These are phyloP conservation scores for Alternaria conjuncta DNA, from an alignment of 2,329 filamentous ascomycete genomes.

Conservation along the genomic window DNA sequence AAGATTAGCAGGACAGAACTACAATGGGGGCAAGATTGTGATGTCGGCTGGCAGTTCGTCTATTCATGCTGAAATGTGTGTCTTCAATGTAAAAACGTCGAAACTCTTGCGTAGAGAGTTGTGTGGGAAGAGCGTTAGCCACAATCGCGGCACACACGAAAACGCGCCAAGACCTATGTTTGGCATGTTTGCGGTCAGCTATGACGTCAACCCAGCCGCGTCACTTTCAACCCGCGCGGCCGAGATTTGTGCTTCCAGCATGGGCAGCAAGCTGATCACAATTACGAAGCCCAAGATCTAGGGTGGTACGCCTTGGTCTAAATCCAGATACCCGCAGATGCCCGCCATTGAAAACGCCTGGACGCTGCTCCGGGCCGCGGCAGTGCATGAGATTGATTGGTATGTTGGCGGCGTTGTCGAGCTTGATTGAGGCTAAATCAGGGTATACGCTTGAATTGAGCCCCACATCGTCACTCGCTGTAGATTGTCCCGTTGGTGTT, in stretches of 20 bases:
- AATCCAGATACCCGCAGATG: background rate
- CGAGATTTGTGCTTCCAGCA: background rate
- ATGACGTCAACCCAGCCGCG: slow-evolving; percentile 9
- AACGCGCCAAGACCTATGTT: background rate
- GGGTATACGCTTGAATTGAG: slow-evolving; percentile 8
- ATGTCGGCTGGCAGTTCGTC: background rate
- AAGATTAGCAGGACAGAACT: background rate
- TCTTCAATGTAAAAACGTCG: background rate
- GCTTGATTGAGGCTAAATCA: slow-evolving; percentile 5
- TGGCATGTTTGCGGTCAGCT: slow-evolving; percentile 1
- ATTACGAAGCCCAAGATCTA: background rate
- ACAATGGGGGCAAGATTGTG: background rate
- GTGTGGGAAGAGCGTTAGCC: background rate
- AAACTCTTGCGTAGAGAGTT: background rate
- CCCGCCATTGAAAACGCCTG: background rate
- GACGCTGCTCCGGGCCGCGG: background rate
- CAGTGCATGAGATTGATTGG: background rate
- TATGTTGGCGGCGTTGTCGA: background rate
- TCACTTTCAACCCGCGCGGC: background rate
- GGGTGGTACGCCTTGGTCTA: background rate
- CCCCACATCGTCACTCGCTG: slow-evolving; percentile 20
- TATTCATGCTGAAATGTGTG: background rate
- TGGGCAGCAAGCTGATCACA: background rate
- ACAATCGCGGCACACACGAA: background rate
- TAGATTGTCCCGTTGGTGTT: slow-evolving; percentile 21